A percentile compares a stretch with the other conserved stretches of the same genome.
Evolutionary conservation across 2,329 filamentous ascomycete species (phyloP).

Genomic region (Claviceps sp.): DNA sequence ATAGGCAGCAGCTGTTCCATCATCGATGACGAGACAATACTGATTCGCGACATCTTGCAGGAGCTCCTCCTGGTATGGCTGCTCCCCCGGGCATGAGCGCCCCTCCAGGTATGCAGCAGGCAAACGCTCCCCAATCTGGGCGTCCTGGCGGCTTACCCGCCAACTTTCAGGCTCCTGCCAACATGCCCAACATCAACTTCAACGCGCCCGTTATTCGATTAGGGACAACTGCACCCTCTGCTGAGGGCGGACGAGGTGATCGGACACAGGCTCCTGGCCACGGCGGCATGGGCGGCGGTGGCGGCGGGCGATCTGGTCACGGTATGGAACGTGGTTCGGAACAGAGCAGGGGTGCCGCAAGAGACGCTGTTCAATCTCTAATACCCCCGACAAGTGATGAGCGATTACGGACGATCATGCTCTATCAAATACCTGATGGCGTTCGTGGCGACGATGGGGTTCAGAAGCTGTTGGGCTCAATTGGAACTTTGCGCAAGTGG

Average conservation of each 20-base stretch:
- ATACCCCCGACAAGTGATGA: conserved; percentile 81
- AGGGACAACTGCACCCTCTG: conserved; percentile 57
- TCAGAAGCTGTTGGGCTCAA: conserved; percentile 63
- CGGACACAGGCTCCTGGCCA: conserved; percentile 6
- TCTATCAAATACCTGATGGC: conserved; percentile 73
- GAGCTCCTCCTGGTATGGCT: conserved; percentile 67
- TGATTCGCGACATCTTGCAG: conserved; percentile 23
- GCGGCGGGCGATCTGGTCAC: conserved; percentile 32
- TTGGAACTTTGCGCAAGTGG: conserved; percentile 73
- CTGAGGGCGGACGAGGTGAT: conserved; percentile 31
- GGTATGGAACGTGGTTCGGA: conserved; percentile 55
- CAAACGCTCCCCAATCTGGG: conserved; percentile 60
- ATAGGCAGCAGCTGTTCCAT: conserved; percentile 4
- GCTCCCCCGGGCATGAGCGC: conserved; percentile 65
- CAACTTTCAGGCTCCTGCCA: conserved; percentile 77
- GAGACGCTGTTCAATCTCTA: conserved; percentile 57
- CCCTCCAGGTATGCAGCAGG: conserved; percentile 69
- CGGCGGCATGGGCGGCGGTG: conserved; percentile 19
- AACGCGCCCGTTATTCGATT: conserved; percentile 91
- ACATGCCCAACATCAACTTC: conserved; percentile 97
- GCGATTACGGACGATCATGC: conserved; percentile 79
- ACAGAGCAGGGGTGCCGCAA: conserved; percentile 49
- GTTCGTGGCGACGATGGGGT: conserved; percentile 64
- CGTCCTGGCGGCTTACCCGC: conserved; percentile 68
- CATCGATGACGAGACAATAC: background rate